Conservation (phyloP, 768 basidiomycete genomes). For the Porpolomopsis calyptriformis region DNA sequence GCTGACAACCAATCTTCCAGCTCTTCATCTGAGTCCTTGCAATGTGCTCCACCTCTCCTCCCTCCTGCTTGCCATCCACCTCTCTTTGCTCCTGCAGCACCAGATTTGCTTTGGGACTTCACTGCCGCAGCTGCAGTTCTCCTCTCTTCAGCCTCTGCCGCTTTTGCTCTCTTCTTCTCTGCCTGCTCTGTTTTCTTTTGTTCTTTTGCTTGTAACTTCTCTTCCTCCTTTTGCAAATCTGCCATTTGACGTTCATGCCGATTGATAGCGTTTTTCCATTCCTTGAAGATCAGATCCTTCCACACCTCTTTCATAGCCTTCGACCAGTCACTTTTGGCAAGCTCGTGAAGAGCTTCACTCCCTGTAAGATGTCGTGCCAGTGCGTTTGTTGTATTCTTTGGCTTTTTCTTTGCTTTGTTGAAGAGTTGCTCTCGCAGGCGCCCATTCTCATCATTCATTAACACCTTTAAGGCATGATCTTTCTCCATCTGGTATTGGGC, state of each 20-base stretch:
- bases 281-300: constrained; percentile 6
- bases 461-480: constrained; percentile 9
- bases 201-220: not conserved
- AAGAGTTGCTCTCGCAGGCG: constrained; percentile 8
- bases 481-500: constrained; percentile 6
- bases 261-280: not conserved
- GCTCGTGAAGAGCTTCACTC: not conserved
- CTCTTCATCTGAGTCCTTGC: no score
- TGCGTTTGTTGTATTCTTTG: constrained; percentile 3
- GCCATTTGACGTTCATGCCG: not conserved
- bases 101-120: no score
- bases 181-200: constrained; percentile 2
- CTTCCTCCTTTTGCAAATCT: no score
- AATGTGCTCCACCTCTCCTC: no score
- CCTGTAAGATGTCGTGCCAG: not conserved
- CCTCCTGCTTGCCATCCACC: no score
- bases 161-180: constrained; percentile 2
- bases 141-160: not conserved
- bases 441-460: constrained; percentile 13
- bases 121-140: not conserved
- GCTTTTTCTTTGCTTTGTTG: constrained; percentile 7
- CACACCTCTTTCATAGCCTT: constrained; percentile 5
- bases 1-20: no score
- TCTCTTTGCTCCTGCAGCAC: no score
- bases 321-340: constrained; percentile 1